These are phyloP conservation scores for Fusarium sp. DNA, from an alignment of 2,329 filamentous ascomycete genomes.

Conservation along the genomic window DNA sequence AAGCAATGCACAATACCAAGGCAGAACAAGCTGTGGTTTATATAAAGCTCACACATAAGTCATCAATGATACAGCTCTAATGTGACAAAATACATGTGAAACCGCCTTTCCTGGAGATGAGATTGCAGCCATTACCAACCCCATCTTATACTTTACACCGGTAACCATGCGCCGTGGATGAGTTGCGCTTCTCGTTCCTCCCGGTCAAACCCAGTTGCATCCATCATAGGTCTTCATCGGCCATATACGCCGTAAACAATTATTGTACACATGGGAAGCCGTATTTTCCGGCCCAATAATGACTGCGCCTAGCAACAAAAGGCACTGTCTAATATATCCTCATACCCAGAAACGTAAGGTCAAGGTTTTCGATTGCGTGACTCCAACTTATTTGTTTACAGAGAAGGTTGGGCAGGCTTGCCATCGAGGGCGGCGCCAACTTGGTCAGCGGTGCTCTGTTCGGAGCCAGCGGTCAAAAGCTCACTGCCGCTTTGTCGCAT, in stretches of 20 bases:
- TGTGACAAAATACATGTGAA: conserved; percentile 44
- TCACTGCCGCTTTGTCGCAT: conserved; percentile 94
- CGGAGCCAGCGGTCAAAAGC: conserved; percentile 61
- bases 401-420: conserved; percentile 58
- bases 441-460: conserved; percentile 58
- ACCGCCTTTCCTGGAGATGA: conserved; percentile 44
- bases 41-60: conserved; percentile 33
- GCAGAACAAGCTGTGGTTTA: not conserved
- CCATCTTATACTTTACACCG: conserved; percentile 43
- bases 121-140: conserved; percentile 42
- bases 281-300: conserved; percentile 29
- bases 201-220: conserved; percentile 32
- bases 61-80: conserved; percentile 37
- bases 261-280: conserved; percentile 44
- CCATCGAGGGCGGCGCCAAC: conserved; percentile 61
- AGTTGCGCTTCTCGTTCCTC: conserved; percentile 30
- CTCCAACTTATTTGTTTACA: conserved; percentile 51
- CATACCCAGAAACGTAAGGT: conserved; percentile 16
- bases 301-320: conserved; percentile 31
- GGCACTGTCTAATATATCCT: conserved; percentile 29
- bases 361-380: conserved; percentile 13
- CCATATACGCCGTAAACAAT: conserved; percentile 41
- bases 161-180: conserved; percentile 33
- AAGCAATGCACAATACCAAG: not conserved
- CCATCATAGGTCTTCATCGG: conserved; percentile 36